Evolutionary conservation across 352 stramenopile genomes (phyloP), one percentile per base, ranked within the genome.

Genomic region (Phytopythium boreale): DNA sequence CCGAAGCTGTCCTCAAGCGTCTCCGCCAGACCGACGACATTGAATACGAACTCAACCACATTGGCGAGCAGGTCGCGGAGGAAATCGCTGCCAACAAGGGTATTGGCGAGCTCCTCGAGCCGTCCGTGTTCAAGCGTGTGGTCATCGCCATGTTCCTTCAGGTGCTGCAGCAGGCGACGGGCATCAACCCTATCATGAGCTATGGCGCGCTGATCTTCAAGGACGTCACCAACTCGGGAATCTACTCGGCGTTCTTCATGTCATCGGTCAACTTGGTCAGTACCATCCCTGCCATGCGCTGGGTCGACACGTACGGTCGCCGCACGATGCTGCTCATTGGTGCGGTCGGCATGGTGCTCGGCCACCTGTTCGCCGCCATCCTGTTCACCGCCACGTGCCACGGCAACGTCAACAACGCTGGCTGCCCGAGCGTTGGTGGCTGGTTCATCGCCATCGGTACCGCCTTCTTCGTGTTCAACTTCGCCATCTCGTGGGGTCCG

Each of bases 151-250:
- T 76, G 70, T 1, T 67, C 8, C 56, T 77, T 19, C 70, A 77
- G 44, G 59, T 77, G 34, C 46, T 77, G 22, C 70, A 77, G 55
- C 70, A 77, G 56, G 70, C 67, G 15, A 77, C 70, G 19, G 70
- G 70, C 26, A 72, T 76, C 61, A 76, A 76, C 55, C 63, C 67
- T 36, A 71, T 76, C 36, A 74, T 76, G 63, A 72, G 61, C 41
- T 76, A 80, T 37, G 70, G 72, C 34, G 72, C 70, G 5, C 61
- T 70, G n/a, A 80, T 80, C 64, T 77, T 80, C 68, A 75, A 78
- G 43, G 70, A 77, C 29, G 72, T 80, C 36, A 65, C 71, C 12
- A 36, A 69, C 27, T 53, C 62, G 15, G 70, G 70, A 24, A 63
- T 71, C 29, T 66, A 72, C 31, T 72, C 63, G n/a, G 56, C 69